Evolutionary conservation across 164 flowering plant genomes (phyloP).

Genomic region (Warburgia ugandensis): DNA sequence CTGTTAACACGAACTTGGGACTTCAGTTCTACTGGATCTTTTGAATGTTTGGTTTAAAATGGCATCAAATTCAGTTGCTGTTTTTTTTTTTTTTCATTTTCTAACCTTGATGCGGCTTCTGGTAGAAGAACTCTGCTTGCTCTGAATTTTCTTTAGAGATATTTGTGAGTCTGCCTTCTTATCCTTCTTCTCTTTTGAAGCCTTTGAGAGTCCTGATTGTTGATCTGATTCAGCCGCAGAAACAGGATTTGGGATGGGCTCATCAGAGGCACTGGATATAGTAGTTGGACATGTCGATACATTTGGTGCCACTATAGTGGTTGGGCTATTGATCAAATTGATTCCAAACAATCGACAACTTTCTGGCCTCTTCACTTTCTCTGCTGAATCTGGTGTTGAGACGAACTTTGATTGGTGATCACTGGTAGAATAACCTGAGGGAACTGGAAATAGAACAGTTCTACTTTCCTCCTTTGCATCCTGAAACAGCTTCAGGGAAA

Average conservation of each 20-base stretch:
- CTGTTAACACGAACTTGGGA: slow-evolving; percentile 18
- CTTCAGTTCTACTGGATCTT: too few species aligned
- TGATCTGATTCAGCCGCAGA: slow-evolving; percentile 50
- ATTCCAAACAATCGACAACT: slow-evolving; percentile 76
- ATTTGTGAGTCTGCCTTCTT: slow-evolving; percentile 27
- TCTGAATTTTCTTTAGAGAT: slow-evolving; percentile 40
- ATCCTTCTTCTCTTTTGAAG: slow-evolving; percentile 34
- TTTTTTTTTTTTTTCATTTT: too few species aligned
- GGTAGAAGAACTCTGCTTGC: slow-evolving; percentile 35
- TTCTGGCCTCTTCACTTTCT: slow-evolving; percentile 35
- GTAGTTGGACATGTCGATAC: slow-evolving; percentile 14
- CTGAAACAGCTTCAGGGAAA: slow-evolving; percentile 29
- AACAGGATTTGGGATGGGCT: slow-evolving; percentile 13
- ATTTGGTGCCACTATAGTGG: slow-evolving; percentile 13
- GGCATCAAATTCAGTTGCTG: too few species aligned
- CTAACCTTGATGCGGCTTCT: slow-evolving; percentile 95
- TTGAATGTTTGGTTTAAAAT: too few species aligned
- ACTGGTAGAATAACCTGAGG: slow-evolving; percentile 22
- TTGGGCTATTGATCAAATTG: slow-evolving; percentile 36
- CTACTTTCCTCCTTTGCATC: slow-evolving; percentile 43
- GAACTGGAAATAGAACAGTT: slow-evolving; percentile 32
- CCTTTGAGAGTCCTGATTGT: slow-evolving; percentile 43
- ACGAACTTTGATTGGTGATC: too few species aligned
- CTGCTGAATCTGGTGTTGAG: slow-evolving; percentile 20
- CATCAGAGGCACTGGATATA: slow-evolving; percentile 31